Evolutionary conservation across 2,329 filamentous ascomycete species (phyloP), one percentile per base, ranked within the genome.

Genomic region (Aspergillus clavatus): DNA sequence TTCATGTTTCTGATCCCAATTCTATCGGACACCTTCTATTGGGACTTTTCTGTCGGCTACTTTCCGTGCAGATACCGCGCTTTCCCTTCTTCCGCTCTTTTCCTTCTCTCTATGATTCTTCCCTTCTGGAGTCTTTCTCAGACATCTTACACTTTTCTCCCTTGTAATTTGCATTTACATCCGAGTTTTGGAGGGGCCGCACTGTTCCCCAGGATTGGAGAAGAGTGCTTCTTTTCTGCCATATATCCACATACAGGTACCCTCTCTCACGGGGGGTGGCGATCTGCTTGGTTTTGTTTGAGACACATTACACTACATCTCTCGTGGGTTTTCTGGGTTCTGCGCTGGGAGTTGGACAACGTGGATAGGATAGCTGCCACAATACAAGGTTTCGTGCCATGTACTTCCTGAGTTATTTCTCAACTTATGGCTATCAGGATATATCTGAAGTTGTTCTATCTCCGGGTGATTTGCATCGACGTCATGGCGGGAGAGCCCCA

Each of bases 221-320:
- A 35, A 18, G 31, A 35, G 29, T 26, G 18, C 19, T 45, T 40
- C 27, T 23, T 37, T 46, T 21, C 21, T 36, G 27, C 26, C 38
- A 47, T 44, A 50, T 53, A 51, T 46, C 54, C 52, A 48, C 45
- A 54, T 56, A 52, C 50, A 54, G 36, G 14, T 40, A 22, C 5
- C 18, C 11, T 35, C 7, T 8, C 6, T 35, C 31, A 33, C 29
- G 29, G 40, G 18, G 45, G 48, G 45, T 31, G 50, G 46, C 38
- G 37, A 38, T 50, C 38, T 52, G 43, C 38, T 48, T 35, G 11
- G 14, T 35, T 11, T 14, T 3, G n/a, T 16, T 21, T 16, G 8
- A 10, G 6, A 16, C 18, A 35, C 18, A 35, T 18, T 16, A 33
- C 18, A 8, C 11, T 6, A 21, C 10, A 6, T 42, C 36, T 51